Evolutionary conservation across 2,329 filamentous ascomycete genomes (phyloP), one percentile per base, ranked within the genome.

Genomic region (Microascus cirrosus): DNA sequence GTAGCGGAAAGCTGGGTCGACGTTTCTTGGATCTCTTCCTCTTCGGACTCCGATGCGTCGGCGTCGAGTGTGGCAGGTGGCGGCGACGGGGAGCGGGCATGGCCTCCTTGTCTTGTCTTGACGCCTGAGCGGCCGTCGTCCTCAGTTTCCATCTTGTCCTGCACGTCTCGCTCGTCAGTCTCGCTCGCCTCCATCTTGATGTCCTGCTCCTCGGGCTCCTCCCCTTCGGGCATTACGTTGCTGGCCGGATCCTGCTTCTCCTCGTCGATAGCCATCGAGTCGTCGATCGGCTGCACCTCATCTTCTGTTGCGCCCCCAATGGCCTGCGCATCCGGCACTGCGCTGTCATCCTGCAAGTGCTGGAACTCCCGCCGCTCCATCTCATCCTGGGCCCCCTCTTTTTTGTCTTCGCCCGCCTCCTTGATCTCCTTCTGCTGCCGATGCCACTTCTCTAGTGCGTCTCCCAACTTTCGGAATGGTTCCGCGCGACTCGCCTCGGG

Each of bases 391-490:
- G 59, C 61, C n/a, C 58, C 22, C 8, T 45, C 42, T 18, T 63
- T 62, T 48, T 77, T 71, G 57, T 84, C 73, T 42, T 79, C 73
- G 18, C 64, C 63, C 13, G 73, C 68, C 57, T 83, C 75, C 67
- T 81, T 76, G 64, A 99, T 97, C 61, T 96, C 87, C 53, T 83
- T 83, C 65, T 95, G 89, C 66, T 91, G 89, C 59, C 89, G 83
- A 70, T 97, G 92, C 90, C 92, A 99, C 64, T 87, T 84, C 69
- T 97, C 92, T 35, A 99, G 78, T 6, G 90, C 87, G 73, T 99
- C 91, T 24, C 94, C 94, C 34, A 99, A 82, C 67, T 96, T 95
- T 74, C 94, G 94, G 78, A 96, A 96, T 1, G 91, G 89, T 63
- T 71, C 72, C 57, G 74, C 70, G 12, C 72, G 69, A 36, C 70